A percentile compares a stretch with the other conserved stretches of the same genome.
Evolutionary conservation across 1,284 basidiomycete genomes (phyloP).

Genomic region (Chalciporus sp.): DNA sequence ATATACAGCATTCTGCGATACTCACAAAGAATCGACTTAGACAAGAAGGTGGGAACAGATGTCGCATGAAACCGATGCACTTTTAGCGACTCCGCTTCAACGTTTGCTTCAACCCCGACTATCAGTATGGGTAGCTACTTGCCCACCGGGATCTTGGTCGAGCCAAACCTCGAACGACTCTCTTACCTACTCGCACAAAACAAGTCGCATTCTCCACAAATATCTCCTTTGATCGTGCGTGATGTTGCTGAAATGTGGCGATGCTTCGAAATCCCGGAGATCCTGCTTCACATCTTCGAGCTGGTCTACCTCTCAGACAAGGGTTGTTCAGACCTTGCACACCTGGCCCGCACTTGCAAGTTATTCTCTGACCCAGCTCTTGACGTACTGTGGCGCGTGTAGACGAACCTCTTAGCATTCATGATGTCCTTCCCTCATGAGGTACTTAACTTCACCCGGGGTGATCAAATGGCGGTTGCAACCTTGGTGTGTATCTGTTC

Average conservation of each 20-base stretch:
- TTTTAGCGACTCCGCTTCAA: no score
- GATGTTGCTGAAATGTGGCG: neutral
- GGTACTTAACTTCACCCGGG: constrained; percentile 21
- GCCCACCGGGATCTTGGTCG: no score
- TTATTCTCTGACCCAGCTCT: constrained; percentile 21
- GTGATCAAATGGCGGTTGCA: constrained; percentile 23
- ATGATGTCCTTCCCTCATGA: constrained; percentile 21
- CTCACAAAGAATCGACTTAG: no score
- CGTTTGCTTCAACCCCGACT: no score
- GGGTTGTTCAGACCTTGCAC: constrained; percentile 16
- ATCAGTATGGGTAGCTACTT: no score
- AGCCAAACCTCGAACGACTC: no score
- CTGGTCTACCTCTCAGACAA: constrained; percentile 11
- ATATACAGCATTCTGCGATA: no score
- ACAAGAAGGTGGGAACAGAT: no score
- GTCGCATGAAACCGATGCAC: no score
- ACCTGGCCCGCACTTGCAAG: constrained; percentile 23
- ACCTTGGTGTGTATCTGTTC: constrained; percentile 15
- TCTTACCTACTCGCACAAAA: no score
- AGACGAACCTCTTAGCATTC: constrained; percentile 23
- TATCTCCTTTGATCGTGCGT: no score
- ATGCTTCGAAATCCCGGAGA: constrained; percentile 25
- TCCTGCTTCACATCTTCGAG: constrained; percentile 22
- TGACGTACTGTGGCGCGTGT: constrained; percentile 25
- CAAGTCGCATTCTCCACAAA: no score